phyloP scores from a whole-genome alignment of 306 rosid genomes.

The Styphnolobium japonicum region DNA sequence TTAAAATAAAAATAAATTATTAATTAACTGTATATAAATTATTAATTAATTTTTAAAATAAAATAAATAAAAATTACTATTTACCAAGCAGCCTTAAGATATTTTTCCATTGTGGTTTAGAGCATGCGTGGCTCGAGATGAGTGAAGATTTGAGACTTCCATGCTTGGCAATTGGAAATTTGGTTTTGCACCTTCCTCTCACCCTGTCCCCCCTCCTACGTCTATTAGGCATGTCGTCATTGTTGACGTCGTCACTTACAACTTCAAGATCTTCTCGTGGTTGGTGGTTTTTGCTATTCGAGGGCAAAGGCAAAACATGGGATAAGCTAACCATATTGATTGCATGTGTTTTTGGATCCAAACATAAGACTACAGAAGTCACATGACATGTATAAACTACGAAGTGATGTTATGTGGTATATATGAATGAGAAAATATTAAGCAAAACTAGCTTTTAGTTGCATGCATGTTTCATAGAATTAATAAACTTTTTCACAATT shows the following conservation, averaged over 20 bases:
- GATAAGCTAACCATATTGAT: background rate
- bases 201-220: background rate
- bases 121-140: slow-evolving; percentile 85
- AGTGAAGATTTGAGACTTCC: slow-evolving; percentile 34
- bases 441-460: too few species aligned
- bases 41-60: too few species aligned
- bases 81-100: too few species aligned
- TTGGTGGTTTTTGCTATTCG: background rate
- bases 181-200: slow-evolving; percentile 10
- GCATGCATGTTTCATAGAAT: too few species aligned
- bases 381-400: too few species aligned
- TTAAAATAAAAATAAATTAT: too few species aligned
- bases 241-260: slow-evolving; percentile 36
- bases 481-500: too few species aligned
- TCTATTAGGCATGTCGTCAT: slow-evolving; percentile 40
- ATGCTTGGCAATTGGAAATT: background rate
- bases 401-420: too few species aligned
- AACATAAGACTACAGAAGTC: background rate
- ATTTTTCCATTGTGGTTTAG: slow-evolving; percentile 32
- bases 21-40: too few species aligned
- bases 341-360: background rate
- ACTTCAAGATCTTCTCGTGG: background rate
- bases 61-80: too few species aligned
- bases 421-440: too few species aligned
- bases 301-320: background rate